Base-by-base conservation (phyloP, 1,139 yeast genomes). In the Sugiyamaella pinicola region DNA sequence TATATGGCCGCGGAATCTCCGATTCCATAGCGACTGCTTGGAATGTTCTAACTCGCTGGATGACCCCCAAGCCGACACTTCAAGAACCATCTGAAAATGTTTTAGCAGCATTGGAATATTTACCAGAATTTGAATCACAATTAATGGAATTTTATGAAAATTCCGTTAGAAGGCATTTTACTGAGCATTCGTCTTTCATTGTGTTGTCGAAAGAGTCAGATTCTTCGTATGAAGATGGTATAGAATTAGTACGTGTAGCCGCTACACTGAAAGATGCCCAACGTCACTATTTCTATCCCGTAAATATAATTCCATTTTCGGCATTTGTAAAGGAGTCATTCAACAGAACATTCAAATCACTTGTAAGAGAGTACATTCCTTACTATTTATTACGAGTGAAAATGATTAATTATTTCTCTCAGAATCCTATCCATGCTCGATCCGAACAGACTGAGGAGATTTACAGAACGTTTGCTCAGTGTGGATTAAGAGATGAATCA, bases 81-180 rank as follows among this genome's bases (percentile, higher is more conserved):
- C 33, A 38, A 29, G 48, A 58, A 19, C 59, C 64, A 10, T 39
- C 47, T 13, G 35, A 22, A 1, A 52, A 43, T 7, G 57, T 61
- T 8, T 13, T 48, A 4, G 42, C 31, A 1, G 58, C 65, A 4
- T 19, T 57, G 9, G 56, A 51, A n/a, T 43, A 44, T 38, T 18
- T 50, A 7, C 34, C 41, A 5, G 52, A 44, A 6, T 26, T 53
- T 10, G 60, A 60, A 34, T 31, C 47, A 2, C 53, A 47, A 12
- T 35, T 60, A 2, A 50, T 58, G 12, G 50, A 35, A 29, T 37
- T 38, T 40, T 55, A 59, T 49, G 48, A 49, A 51, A 62, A 59
- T 35, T 46, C 42, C 12, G 59, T 64, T 7, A 51, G 63, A 6
- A 39, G 47, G 6, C 66, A 64, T 47, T 64, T 64, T 47, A 53